phyloP scores from a whole-genome alignment of 345 rosid species.

The Eucalyptus tenuipes region DNA sequence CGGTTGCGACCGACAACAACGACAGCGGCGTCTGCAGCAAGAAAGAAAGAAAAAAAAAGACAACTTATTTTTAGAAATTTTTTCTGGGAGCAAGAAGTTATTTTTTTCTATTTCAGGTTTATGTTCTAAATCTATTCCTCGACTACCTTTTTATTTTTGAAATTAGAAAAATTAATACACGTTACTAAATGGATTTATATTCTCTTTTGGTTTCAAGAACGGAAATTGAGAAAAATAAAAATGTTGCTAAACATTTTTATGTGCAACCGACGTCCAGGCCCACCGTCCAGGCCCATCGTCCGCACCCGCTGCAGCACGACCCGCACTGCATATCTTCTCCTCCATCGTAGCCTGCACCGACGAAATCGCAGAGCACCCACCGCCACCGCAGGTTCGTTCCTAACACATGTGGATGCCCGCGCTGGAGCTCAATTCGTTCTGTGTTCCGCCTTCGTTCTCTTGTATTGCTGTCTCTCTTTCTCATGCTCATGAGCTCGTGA shows the following conservation, averaged over 20 bases:
- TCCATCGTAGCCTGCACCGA: neutral
- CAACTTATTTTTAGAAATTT: no score
- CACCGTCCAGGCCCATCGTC: neutral
- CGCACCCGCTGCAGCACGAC: neutral
- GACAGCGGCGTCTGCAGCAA: rapidly evolving
- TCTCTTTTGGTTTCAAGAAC: no score
- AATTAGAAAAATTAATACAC: no score
- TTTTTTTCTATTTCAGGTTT: no score
- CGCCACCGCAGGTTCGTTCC: neutral
- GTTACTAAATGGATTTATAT: no score
- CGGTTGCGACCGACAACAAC: rapidly evolving
- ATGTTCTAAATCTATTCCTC: no score
- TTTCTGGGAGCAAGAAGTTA: rapidly evolving
- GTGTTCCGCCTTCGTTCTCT: neutral
- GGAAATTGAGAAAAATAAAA: no score
- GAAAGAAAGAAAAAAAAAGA: no score
- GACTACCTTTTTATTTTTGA: no score
- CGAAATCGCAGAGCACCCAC: neutral
- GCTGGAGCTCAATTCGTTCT: neutral
- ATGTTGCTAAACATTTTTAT: no score
- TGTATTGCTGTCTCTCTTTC: neutral
- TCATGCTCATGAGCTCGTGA: neutral
- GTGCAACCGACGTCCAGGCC: neutral
- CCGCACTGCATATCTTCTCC: neutral
- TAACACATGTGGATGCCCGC: neutral